Evolutionary conservation across 2,329 filamentous ascomycete genomes (phyloP), one percentile per base, ranked within the genome.

Genomic region (Aspergillus piperis): DNA sequence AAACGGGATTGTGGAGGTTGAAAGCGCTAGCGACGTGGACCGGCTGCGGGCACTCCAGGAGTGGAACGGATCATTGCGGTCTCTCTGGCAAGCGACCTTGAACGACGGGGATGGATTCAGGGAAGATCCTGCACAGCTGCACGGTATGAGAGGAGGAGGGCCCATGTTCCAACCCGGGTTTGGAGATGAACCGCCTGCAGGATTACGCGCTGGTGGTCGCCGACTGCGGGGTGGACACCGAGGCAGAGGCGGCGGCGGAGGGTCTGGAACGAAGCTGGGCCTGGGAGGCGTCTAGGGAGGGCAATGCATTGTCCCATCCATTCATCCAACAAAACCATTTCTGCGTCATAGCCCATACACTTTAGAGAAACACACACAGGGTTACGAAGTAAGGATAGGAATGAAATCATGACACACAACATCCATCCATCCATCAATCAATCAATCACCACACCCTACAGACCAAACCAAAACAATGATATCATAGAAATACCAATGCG

Each of bases 1-100:
- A 76, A 84, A 86, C 60, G 92, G 94, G 50, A 90, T 88, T 0
- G 88, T 99, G 21, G 87, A 92, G 76, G 91, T 97, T 62, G 87
- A 89, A 62, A 90, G 87, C 60, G 82, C 84, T 57, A 88, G 84
- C 49, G 92, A 96, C 77, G 84, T 84, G 62, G 74, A 78, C 72
- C 90, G 92, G 63, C 82, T 92, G 62, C 81, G 83, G 59, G 89
- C 92, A 36, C 84, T 98, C 71, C 81, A 86, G 64, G 83, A 87
- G 64, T 92, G 95, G 84, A 89, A 86, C 7, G 80, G 79, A 4
- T 88, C 91, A 3, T 85, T 97, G 61, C 82, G 84, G 5, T 82
- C 81, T 4, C 79, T 98, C 55, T 94, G 89, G 78, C 77, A 79
- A 27, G 86, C 88, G 21, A 83, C 96, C 1, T 88, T 97, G 66